A percentile compares a stretch with the other conserved stretches of the same genome.
Evolutionary conservation across 371 early-diverging fungal species (phyloP).

Genomic region (Mortierella sp.): DNA sequence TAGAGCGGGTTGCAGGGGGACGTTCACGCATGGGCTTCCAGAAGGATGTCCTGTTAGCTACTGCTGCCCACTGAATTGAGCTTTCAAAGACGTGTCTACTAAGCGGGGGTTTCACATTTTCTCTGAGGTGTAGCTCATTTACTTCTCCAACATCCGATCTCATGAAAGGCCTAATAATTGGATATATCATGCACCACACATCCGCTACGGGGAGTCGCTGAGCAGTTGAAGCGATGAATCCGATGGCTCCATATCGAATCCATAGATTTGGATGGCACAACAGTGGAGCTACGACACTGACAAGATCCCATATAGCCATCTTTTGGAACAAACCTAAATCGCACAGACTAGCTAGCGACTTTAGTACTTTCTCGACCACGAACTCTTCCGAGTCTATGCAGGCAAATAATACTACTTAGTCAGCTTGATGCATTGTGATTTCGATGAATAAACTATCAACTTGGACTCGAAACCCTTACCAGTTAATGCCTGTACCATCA

Average conservation of each 20-base stretch:
- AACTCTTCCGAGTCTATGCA: constrained; percentile 87
- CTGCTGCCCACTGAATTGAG: constrained; percentile 71
- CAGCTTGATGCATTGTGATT: not conserved
- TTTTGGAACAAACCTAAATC: constrained; percentile 90
- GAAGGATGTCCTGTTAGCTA: constrained; percentile 66
- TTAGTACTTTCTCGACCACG: constrained; percentile 90
- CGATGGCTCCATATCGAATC: constrained; percentile 85
- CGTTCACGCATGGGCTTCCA: constrained; percentile 67
- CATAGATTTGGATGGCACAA: constrained; percentile 88
- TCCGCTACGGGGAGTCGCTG: constrained; percentile 80
- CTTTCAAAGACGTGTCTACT: constrained; percentile 72
- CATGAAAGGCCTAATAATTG: constrained; percentile 79
- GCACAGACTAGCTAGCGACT: constrained; percentile 82
- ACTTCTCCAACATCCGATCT: constrained; percentile 75
- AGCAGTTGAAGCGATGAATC: constrained; percentile 77
- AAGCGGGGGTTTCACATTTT: constrained; percentile 79
- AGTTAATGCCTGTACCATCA: constrained; percentile 91
- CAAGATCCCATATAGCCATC: constrained; percentile 80
- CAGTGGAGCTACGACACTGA: constrained; percentile 76
- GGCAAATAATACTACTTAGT: not conserved
- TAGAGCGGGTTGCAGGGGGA: constrained; percentile 34
- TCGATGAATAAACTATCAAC: not conserved
- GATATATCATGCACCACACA: constrained; percentile 84
- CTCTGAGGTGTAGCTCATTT: constrained; percentile 69
- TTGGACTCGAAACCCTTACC: constrained; percentile 60